These are phyloP conservation scores for Leishmania major DNA, from an alignment of 208 protist genomes.

Conservation along the genomic window DNA sequence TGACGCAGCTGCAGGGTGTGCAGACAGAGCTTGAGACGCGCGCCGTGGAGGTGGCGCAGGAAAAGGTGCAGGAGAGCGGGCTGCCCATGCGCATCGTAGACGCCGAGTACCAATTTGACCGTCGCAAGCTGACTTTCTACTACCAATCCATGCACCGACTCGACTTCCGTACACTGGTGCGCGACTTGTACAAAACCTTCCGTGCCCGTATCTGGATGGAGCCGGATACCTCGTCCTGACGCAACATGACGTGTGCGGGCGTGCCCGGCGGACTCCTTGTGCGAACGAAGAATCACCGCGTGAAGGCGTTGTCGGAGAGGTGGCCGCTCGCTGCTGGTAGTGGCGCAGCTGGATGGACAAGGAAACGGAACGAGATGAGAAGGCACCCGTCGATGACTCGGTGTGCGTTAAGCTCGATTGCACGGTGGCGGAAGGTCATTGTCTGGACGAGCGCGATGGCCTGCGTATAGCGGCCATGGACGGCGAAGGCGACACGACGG, in stretches of 20 bases:
- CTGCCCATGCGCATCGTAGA: conserved; percentile 91
- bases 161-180: conserved; percentile 90
- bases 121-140: conserved; percentile 93
- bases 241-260: background rate
- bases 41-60: conserved; percentile 83
- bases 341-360: background rate
- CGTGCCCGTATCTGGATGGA: conserved; percentile 94
- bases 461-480: background rate
- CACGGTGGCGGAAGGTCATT: background rate
- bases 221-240: conserved; percentile 50
- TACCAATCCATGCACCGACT: conserved; percentile 86
- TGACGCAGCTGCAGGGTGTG: conserved; percentile 84
- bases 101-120: conserved; percentile 93
- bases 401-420: background rate
- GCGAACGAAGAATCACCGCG: background rate
- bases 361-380: background rate
- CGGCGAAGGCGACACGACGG: background rate
- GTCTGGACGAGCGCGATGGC: background rate
- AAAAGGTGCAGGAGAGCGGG: conserved; percentile 84
- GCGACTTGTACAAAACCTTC: conserved; percentile 91
- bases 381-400: background rate
- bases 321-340: background rate
- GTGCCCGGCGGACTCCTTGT: background rate
- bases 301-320: background rate
- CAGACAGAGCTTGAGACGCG: conserved; percentile 88